Conservation (phyloP, 768 basidiomycete genomes). For the Mycena crocata region DNA sequence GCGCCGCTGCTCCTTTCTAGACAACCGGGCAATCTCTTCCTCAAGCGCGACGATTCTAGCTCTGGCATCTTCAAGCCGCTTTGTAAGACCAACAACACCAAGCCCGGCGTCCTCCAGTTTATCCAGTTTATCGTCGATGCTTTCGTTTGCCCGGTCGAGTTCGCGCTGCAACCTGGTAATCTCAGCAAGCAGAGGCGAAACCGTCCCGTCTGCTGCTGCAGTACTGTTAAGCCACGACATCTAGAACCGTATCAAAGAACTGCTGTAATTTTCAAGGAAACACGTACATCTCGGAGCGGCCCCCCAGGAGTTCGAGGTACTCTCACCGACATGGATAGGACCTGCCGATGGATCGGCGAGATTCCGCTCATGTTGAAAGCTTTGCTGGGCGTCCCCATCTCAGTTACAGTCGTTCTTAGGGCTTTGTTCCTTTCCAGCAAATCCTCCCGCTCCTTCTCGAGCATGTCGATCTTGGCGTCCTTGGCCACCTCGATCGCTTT, state of each 20-base stretch:
- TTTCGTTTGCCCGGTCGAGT: constrained; percentile 83
- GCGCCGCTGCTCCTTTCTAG: constrained; percentile 78
- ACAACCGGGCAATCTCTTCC: constrained; percentile 74
- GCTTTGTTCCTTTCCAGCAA: constrained; percentile 76
- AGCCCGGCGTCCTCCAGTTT: constrained; percentile 85
- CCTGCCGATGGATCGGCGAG: constrained; percentile 83
- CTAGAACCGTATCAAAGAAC: constrained; percentile 48
- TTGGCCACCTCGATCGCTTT: constrained; percentile 84
- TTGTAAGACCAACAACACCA: constrained; percentile 76
- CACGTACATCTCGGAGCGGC: constrained; percentile 79
- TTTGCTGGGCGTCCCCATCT: constrained; percentile 69
- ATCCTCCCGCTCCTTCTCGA: constrained; percentile 84
- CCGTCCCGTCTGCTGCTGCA: constrained; percentile 61
- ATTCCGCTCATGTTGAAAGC: constrained; percentile 66
- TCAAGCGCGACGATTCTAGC: constrained; percentile 66
- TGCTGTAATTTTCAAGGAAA: background rate
- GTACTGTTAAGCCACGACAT: constrained; percentile 81
- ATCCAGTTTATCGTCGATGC: constrained; percentile 90
- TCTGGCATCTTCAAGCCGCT: constrained; percentile 79
- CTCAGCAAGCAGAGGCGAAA: constrained; percentile 75
- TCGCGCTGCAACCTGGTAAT: constrained; percentile 80
- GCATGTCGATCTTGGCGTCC: constrained; percentile 77
- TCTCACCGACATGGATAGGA: constrained; percentile 73
- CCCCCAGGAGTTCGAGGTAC: constrained; percentile 84
- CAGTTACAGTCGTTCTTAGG: constrained; percentile 63